phyloP scores from a whole-genome alignment of 371 early-diverging fungal genomes.

The Mucor piriformis region DNA sequence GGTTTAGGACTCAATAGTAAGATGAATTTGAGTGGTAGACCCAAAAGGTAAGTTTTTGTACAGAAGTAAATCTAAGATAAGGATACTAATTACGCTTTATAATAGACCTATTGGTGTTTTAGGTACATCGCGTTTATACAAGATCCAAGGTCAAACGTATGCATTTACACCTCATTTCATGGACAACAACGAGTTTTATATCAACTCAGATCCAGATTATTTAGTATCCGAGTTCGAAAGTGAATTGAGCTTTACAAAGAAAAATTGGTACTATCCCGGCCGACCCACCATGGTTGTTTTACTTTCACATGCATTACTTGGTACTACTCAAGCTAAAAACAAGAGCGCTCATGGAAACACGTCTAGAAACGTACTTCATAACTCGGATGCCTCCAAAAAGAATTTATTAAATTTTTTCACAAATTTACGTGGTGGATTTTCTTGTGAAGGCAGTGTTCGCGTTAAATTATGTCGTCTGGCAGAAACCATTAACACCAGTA shows the following conservation, averaged over 20 bases:
- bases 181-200: conserved; percentile 86
- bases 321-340: conserved; percentile 38
- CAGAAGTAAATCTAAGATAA: no score
- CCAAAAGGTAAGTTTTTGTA: conserved; percentile 28
- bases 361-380: conserved; percentile 29
- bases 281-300: conserved; percentile 83
- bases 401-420: conserved; percentile 86
- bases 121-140: conserved; percentile 81
- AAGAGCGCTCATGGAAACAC: conserved; percentile 3
- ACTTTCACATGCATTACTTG: conserved; percentile 79
- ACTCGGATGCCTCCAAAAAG: conserved; percentile 48
- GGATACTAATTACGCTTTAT: no score
- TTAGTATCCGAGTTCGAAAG: conserved; percentile 77
- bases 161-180: conserved; percentile 89
- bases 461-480: conserved; percentile 74
- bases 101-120: conserved; percentile 72
- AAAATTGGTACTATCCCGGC: conserved; percentile 79
- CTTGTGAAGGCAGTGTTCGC: conserved; percentile 73
- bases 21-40: conserved; percentile 78
- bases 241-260: conserved; percentile 75
- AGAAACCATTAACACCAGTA: conserved; percentile 79
- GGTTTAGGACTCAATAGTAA: conserved; percentile 79
- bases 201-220: conserved; percentile 83
- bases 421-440: conserved; percentile 57
- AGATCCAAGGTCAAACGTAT: conserved; percentile 81